Conservation (phyloP, 768 basidiomycete genomes). For the Strobilomyces dryophilus region DNA sequence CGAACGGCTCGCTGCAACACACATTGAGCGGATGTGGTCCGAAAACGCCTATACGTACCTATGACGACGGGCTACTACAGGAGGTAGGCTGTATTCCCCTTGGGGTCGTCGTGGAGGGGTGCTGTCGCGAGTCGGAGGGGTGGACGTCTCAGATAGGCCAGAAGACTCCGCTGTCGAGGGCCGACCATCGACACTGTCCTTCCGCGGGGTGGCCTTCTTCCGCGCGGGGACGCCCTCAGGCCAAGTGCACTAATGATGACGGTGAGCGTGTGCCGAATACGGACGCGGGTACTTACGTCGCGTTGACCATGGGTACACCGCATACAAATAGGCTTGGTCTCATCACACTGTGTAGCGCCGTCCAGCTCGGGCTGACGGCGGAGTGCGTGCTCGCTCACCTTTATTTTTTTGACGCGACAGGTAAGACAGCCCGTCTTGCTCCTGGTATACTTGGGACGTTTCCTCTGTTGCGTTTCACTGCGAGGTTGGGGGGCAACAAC, state of each 20-base stretch:
- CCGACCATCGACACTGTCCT: slow-evolving; percentile 56
- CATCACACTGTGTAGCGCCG: slow-evolving; percentile 65
- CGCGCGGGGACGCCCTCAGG: slow-evolving; percentile 72
- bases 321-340: slow-evolving; percentile 82
- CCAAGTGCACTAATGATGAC: slow-evolving; percentile 64
- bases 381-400: slow-evolving; percentile 47
- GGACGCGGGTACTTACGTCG: slow-evolving; percentile 47
- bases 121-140: slow-evolving; percentile 64
- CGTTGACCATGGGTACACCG: slow-evolving; percentile 83
- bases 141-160: slow-evolving; percentile 65
- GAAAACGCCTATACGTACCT: slow-evolving; percentile 24
- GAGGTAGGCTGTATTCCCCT: slow-evolving; percentile 36
- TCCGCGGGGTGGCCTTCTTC: slow-evolving; percentile 57
- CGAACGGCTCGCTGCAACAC: slow-evolving; percentile 41
- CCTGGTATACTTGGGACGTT: slow-evolving; percentile 89
- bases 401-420: slow-evolving; percentile 93
- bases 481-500: slow-evolving; percentile 45
- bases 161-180: slow-evolving; percentile 78
- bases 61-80: slow-evolving; percentile 38
- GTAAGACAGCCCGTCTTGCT: slow-evolving; percentile 94
- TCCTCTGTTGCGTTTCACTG: slow-evolving; percentile 54
- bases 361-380: not conserved
- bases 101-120: slow-evolving; percentile 57
- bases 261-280: slow-evolving; percentile 11
- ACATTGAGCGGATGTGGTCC: slow-evolving; percentile 2